Evolutionary conservation across 495 filamentous ascomycete species (phyloP), one percentile per base, ranked within the genome.

Genomic region (Aspergillus baeticus): DNA sequence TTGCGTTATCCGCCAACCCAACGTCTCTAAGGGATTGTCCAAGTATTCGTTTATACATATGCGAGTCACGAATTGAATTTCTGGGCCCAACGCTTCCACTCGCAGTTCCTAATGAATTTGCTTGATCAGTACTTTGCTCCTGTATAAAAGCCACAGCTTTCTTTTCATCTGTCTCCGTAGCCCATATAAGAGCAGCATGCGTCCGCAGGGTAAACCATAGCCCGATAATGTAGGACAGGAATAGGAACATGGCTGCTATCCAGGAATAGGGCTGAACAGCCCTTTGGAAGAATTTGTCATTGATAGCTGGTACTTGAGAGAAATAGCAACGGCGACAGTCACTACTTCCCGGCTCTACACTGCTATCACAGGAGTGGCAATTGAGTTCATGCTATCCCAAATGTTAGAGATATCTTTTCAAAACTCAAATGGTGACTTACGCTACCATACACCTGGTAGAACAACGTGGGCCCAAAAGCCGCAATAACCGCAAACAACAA

Each of bases 361-460:
- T 68, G 33, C 78, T 74, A 48, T 77, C 67, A 72, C 94, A 98
- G 55, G 86, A 81, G 68, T 87, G 84, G 69, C 94, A 98, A 50
- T 87, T 92, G 31, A 98, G 78, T 76, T 98, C 92, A 67, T 98
- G 95, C 87, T 90, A 36, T 37, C 8, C 1, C 13, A 17, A 55
- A 47, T 43, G 45, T 51, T 66, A 73, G 66, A 79, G 54, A 26
- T 5, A 17, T 33, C 5, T 6, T 17, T 11, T 1, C 35, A 36
- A 26, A 44, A 15, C 8, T 41, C 17, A 1, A 29, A 1, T 6
- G 13, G 41, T 11, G 20, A 80, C 87, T 77, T 79, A 90, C 87
- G 54, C 92, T 96, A 55, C 94, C 94, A 73, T 96, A 98, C 39
- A 99, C 96, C 63, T 98, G 92, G 72, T 97, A 99, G 73, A 99